Conservation (phyloP, 2,329 filamentous ascomycete genomes). For the Parascedosporium putredinis region DNA sequence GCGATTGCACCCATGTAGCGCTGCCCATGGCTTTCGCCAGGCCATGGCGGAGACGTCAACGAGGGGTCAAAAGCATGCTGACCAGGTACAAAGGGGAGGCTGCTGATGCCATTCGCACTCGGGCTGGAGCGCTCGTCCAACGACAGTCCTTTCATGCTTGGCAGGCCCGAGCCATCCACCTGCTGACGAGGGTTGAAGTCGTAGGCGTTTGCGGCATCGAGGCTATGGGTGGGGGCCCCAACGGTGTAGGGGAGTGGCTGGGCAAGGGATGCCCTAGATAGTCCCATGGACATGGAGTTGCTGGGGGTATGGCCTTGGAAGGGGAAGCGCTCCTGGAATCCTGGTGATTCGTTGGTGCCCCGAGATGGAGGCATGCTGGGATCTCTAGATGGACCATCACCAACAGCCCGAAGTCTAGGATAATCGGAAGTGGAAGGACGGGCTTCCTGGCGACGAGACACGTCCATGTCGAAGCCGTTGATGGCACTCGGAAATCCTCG, state of each 20-base stretch:
- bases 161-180: slow-evolving; percentile 19
- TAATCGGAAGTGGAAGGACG: slow-evolving; percentile 2
- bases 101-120: slow-evolving; percentile 8
- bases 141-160: slow-evolving; percentile 29
- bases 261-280: slow-evolving; percentile 33
- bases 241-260: slow-evolving; percentile 37
- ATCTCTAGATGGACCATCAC: slow-evolving; percentile 34
- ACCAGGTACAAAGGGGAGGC: neutral
- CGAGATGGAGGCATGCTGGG: slow-evolving; percentile 45
- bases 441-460: neutral
- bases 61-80: neutral
- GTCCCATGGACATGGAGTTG: slow-evolving; percentile 35
- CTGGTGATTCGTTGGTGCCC: slow-evolving; percentile 35
- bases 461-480: slow-evolving; percentile 1
- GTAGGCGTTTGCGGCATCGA: slow-evolving; percentile 18
- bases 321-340: slow-evolving; percentile 14
- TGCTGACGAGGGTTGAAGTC: slow-evolving; percentile 24
- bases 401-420: neutral
- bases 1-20: neutral
- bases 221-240: slow-evolving; percentile 27
- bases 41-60: neutral
- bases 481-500: neutral
- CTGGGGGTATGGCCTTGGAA: slow-evolving; percentile 29
- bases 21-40: neutral
- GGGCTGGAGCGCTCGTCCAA: slow-evolving; percentile 20